Evolutionary conservation across 2,329 filamentous ascomycete genomes (phyloP).

Genomic region (Sporothrix dimorphospora): DNA sequence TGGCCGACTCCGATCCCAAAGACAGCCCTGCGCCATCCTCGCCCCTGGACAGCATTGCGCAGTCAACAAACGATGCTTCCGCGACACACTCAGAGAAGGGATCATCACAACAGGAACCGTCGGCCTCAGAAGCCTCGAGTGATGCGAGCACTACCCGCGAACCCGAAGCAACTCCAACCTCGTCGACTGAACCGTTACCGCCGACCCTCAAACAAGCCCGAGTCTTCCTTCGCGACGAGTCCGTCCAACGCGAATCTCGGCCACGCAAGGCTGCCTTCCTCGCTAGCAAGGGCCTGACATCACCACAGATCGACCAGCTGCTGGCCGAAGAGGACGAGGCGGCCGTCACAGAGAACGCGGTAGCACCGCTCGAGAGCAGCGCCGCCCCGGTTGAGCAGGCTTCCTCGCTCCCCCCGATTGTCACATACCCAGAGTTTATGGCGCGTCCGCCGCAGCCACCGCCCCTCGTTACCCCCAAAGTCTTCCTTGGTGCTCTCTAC

Average conservation of each 20-base stretch:
- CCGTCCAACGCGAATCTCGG: slow-evolving; percentile 67
- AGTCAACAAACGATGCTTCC: slow-evolving; percentile 1
- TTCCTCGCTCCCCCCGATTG: slow-evolving; percentile 55
- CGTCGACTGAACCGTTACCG: not conserved
- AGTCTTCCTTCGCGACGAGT: slow-evolving; percentile 74
- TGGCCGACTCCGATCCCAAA: slow-evolving; percentile 26
- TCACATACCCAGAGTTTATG: slow-evolving; percentile 73
- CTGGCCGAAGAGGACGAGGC: slow-evolving; percentile 47
- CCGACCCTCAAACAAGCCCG: slow-evolving; percentile 65
- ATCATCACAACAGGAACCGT: not conserved
- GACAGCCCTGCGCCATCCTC: slow-evolving; percentile 8
- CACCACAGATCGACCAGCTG: slow-evolving; percentile 69
- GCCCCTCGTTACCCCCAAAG: slow-evolving; percentile 63
- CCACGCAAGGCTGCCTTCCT: slow-evolving; percentile 79
- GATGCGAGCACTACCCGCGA: not conserved
- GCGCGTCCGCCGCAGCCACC: slow-evolving; percentile 58
- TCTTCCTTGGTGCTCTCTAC: slow-evolving; percentile 63
- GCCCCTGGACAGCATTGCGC: not conserved
- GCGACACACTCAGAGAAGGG: not conserved
- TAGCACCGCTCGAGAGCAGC: not conserved
- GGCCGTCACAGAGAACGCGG: not conserved
- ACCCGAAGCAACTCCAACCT: not conserved
- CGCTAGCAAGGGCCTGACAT: slow-evolving; percentile 71
- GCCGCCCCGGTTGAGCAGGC: slow-evolving; percentile 1
- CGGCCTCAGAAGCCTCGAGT: not conserved